phyloP scores from a whole-genome alignment of 2,329 filamentous ascomycete species.

The Fusarium coicis region DNA sequence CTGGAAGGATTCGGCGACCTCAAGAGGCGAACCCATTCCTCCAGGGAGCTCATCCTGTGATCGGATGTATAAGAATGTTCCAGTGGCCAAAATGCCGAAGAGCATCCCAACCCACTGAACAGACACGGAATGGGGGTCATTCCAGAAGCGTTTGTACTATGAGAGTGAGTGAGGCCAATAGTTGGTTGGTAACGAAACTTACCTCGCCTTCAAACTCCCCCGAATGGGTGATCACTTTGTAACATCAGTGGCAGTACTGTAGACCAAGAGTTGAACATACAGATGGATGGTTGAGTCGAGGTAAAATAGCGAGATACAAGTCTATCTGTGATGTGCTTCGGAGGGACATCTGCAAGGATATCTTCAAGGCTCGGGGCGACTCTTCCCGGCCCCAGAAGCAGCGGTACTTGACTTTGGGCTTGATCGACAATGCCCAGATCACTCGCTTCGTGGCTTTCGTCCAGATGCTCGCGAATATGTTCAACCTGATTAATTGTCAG shows the following conservation, averaged over 20 bases:
- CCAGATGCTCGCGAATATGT: slow-evolving; percentile 18
- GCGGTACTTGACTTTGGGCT: slow-evolving; percentile 6
- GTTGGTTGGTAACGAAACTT: fast-evolving
- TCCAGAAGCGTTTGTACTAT: slow-evolving; percentile 32
- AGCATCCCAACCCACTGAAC: slow-evolving; percentile 29
- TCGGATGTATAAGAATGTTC: slow-evolving; percentile 24
- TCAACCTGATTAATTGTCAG: slow-evolving; percentile 9
- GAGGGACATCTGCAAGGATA: slow-evolving; percentile 26
- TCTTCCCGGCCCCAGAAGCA: slow-evolving; percentile 17
- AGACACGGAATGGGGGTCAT: not conserved
- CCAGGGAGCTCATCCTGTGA: slow-evolving; percentile 19
- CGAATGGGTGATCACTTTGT: slow-evolving; percentile 26
- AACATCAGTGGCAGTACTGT: not conserved
- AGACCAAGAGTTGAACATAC: not conserved
- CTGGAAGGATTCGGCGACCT: slow-evolving; percentile 19
- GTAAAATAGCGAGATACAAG: slow-evolving; percentile 35
- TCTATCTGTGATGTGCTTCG: slow-evolving; percentile 20
- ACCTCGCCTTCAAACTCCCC: slow-evolving; percentile 35
- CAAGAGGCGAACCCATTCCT: slow-evolving; percentile 12
- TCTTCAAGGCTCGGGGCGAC: not conserved
- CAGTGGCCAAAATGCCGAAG: slow-evolving; percentile 26
- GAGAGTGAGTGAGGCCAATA: fast-evolving
- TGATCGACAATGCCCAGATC: not conserved
- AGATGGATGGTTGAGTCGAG: slow-evolving; percentile 19
- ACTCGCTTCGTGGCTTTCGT: slow-evolving; percentile 1